Evolutionary conservation across 345 rosid species (phyloP), one percentile per base, ranked within the genome.

Genomic region (Arabis hirsuta): DNA sequence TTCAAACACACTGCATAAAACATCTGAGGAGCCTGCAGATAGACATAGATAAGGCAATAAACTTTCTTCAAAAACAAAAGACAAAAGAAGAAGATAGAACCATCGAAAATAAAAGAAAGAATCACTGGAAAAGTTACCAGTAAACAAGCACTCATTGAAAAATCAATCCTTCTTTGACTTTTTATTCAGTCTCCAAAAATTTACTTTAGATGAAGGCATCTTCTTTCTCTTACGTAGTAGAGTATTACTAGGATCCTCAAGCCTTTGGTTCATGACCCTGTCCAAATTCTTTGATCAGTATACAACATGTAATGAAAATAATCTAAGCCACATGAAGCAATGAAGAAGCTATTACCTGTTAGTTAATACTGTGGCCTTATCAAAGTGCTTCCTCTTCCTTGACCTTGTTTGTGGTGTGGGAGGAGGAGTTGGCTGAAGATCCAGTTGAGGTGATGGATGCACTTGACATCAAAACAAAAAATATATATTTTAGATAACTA

Each of bases 401-500:
- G 36, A 57, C 79, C 73, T 76, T 61, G 32, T 67, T 74, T 56
- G 74, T 29, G 32, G 71, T 62, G 4, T 78, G 5, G 82, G 90
- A 69, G 96, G 92, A 62, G 98, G 96, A 69, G 83, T 69, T 14
- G 96, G 76, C 73, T 78, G 80, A 36, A 91, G 69, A 43, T 41
- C 84, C 57, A 91, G 67, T 24, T 79, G 84, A 72, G 92, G 91
- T 70, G 92, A 79, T 47, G 62, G 46, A 71, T 76, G 77, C 59
- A 71, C 98, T 93, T 76, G 6, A 68, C 51, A 68, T 44, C 24
- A 38, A 45, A 55, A 76, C 24, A 46, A 52, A 42, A 29, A 13
- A 44, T 48, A 45, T 55, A 39, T 41, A 7, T 62, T 7, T 36
- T 1, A 6, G 4, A 24, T 26, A 24, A 14, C 11, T 5, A 5